Base-by-base conservation (phyloP, 1,139 yeast genomes). In the Pichia kudriavzevii region DNA sequence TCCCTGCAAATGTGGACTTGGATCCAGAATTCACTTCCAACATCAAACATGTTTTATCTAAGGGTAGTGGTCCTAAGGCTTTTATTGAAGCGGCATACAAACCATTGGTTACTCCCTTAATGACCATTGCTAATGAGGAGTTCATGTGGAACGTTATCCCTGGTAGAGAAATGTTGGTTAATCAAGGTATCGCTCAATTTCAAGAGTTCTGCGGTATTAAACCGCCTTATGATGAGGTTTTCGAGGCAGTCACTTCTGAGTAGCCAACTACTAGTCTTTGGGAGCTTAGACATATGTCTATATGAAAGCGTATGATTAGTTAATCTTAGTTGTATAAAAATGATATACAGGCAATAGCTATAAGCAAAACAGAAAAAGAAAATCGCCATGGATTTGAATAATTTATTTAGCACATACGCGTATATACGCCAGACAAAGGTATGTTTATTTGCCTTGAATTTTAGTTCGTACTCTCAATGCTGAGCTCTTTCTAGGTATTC, bases 41-140 rank as follows among this genome's bases (percentile, higher is more conserved):
- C 38, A 40, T 66, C 20, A 71, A 72, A 39, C 49, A 58, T 13
- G 53, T 75, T 22, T 65, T 84, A 45, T 44, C 59, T 27, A 65
- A 61, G 35, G 72, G 72, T 4, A 43, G 47, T 4, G 48, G 56
- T 0, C 64, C 67, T 40, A 79, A 83, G 17, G 65, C 75, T 5
- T 64, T 91, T 30, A 62, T 91, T 38, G 98, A 91, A 50, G 96
- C 96, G 25, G 94, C 96, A 16, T 91, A 91, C 64, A 85, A 84
- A 57, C 97, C 97, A 14, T 63, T 73, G 26, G 66, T 78, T 11
- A 88, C 97, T 0, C 93, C 94, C 7, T 65, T 88, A 37, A 87
- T 88, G 95, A 64, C 66, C 50, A 55, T 82, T 29, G 95, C 96
- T 2, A 55, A 58, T 28, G 72, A 70, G 28, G 64, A 70, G 47